phyloP scores from a whole-genome alignment of 2,329 filamentous ascomycete species.

The Sarocladiaceae sp. region DNA sequence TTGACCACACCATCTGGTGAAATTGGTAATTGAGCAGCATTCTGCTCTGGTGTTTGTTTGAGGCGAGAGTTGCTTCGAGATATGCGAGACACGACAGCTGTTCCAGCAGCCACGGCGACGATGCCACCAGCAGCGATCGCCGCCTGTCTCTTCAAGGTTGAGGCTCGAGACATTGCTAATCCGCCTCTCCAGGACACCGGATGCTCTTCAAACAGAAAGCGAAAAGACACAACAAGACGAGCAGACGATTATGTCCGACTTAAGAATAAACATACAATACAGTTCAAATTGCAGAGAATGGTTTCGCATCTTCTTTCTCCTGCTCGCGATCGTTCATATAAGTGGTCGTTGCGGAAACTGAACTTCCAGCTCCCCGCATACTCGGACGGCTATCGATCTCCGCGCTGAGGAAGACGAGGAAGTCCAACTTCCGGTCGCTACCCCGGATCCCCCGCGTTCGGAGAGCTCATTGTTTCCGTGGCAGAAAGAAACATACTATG shows the following conservation, averaged over 20 bases:
- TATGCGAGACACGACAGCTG: background rate
- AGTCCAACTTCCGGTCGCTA: background rate
- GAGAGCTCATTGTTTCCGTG: too few relatives aligned
- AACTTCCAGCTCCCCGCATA: conserved; percentile 3
- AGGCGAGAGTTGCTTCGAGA: background rate
- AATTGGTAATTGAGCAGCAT: background rate
- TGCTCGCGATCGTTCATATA: background rate
- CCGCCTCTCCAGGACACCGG: too few relatives aligned
- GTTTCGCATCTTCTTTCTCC: background rate
- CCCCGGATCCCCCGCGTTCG: too few relatives aligned
- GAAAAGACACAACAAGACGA: too few relatives aligned
- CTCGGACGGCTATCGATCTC: conserved; percentile 2
- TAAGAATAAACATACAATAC: too few relatives aligned
- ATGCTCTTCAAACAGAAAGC: too few relatives aligned
- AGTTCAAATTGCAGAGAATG: background rate
- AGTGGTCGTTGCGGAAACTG: background rate
- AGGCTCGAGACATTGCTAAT: conserved; percentile 2
- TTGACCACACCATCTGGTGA: conserved; percentile 1
- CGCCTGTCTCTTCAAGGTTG: background rate
- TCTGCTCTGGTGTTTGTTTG: conserved; percentile 3
- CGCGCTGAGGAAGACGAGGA: background rate
- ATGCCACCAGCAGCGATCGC: background rate
- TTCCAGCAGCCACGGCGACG: background rate
- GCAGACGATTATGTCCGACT: too few relatives aligned
- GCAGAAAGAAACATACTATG: too few relatives aligned